Evolutionary conservation across 176 grass and related monocot genomes (phyloP).

Genomic region (Themeda triandra): DNA sequence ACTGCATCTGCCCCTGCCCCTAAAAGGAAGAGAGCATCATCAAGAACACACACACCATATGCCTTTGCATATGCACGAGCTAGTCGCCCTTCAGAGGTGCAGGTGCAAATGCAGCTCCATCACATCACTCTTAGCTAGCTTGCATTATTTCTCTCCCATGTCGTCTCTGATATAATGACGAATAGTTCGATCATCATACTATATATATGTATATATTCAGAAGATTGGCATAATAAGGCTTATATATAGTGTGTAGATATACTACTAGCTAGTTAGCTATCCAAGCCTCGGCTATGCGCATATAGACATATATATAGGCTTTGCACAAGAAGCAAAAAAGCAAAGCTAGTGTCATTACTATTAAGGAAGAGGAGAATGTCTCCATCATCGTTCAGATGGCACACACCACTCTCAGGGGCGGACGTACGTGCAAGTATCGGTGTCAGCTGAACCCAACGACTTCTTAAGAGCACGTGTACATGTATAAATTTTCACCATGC

Average conservation of each 20-base stretch:
- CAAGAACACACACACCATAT: not conserved
- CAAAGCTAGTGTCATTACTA: not conserved
- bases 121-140: conserved; percentile 1
- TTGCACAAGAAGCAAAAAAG: not conserved
- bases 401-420: too few relatives aligned
- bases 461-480: too few relatives aligned
- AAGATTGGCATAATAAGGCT: not conserved
- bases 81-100: conserved; percentile 6
- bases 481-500: too few relatives aligned
- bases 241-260: not conserved
- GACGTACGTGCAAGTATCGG: too few relatives aligned
- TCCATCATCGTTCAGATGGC: not conserved
- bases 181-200: not conserved
- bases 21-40: conserved; percentile 10
- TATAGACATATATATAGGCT: not conserved
- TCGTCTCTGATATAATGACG: not conserved
- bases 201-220: not conserved
- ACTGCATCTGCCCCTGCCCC: conserved; percentile 38
- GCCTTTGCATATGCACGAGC: not conserved
- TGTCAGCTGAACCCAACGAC: too few relatives aligned
- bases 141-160: not conserved
- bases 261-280: too few relatives aligned
- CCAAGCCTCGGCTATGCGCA: too few relatives aligned
- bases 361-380: not conserved
- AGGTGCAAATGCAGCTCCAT: conserved; percentile 46